A percentile compares a stretch with the other conserved stretches of the same genome.
Evolutionary conservation across 192 early-diverging fungal species (phyloP).

Genomic region (Entomortierella chlamydospora): DNA sequence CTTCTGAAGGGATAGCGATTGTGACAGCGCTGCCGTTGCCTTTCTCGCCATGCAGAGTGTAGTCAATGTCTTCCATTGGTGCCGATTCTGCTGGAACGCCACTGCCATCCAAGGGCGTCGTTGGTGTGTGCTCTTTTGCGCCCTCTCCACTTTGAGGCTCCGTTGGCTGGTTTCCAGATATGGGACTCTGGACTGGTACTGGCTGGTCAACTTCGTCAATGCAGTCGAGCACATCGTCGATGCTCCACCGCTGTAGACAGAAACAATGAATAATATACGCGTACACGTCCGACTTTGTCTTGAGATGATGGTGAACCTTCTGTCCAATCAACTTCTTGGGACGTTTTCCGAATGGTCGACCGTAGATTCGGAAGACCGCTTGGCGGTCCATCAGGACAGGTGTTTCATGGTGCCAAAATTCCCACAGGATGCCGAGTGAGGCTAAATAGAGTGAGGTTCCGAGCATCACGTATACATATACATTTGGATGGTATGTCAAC

Average conservation of each 20-base stretch:
- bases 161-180: not conserved
- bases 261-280: slow-evolving; percentile 12
- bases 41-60: not conserved
- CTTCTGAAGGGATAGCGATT: too few species aligned
- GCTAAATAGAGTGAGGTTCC: slow-evolving; percentile 24
- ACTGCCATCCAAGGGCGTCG: not conserved
- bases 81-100: slow-evolving; percentile 6
- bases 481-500: slow-evolving; percentile 35
- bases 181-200: slow-evolving; percentile 1
- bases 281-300: slow-evolving; percentile 22
- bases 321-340: slow-evolving; percentile 31
- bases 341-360: slow-evolving; percentile 47
- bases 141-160: not conserved
- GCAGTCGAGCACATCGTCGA: slow-evolving; percentile 34
- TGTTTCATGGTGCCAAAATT: slow-evolving; percentile 43
- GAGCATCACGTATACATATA: slow-evolving; percentile 39
- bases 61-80: not conserved
- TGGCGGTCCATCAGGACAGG: slow-evolving; percentile 35
- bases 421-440: slow-evolving; percentile 32
- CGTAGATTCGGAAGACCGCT: slow-evolving; percentile 43
- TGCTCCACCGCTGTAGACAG: slow-evolving; percentile 22
- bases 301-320: slow-evolving; percentile 32
- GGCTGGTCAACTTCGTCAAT: slow-evolving; percentile 7
- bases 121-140: slow-evolving; percentile 2
- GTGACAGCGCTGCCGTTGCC: too few species aligned